Base-by-base conservation (phyloP, 345 rosid species). In the Acer yangbiense region DNA sequence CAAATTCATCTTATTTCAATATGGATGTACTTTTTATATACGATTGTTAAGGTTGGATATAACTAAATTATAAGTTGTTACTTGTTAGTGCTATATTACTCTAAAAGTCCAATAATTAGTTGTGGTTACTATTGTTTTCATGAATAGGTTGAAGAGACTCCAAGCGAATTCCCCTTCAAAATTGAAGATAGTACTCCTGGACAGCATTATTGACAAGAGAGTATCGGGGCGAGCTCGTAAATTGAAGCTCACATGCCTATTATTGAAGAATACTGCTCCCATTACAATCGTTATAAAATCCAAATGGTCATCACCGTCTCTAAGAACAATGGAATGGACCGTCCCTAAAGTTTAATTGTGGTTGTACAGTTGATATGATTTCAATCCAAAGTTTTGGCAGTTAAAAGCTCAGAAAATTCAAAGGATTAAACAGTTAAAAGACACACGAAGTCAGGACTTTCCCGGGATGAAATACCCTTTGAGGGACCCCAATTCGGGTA, bases 401-500 rank as follows among this genome's bases (percentile, higher is more conserved):
- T 90, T 67, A 90, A 84, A 76, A 87, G 32, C 32, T 25, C 25
- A 25, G 25, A 25, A 25, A 25, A 25, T 29, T 29, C 0, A 0
- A 4, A 29, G 32, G 32, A 29, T 29, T 29, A 0, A 29, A 29
- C 32, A 3, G 32, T 29, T 25, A 25, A 25, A 25, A 29, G 32
- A 29, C 32, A 29, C 4, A 29, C 0, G 4, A 29, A 79, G 71
- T 80, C 92, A 23, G 89, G 86, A 52, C 43, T 71, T 65, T 71
- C 88, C 0, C 92, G 27, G 69, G 92, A 90, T 60, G 82, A 88
- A 29, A 73, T 87, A 61, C 87, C 89, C 18, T 95, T 90, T 48
- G 97, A 88, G 72, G 98, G 98, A 27, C 97, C 98, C 72, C 88
- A 89, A 74, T 95, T 92, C 84, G 67, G 83, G 98, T 95, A 90